Base-by-base conservation (phyloP, 352 stramenopile genomes). In the Paralagenidium karlingii region DNA sequence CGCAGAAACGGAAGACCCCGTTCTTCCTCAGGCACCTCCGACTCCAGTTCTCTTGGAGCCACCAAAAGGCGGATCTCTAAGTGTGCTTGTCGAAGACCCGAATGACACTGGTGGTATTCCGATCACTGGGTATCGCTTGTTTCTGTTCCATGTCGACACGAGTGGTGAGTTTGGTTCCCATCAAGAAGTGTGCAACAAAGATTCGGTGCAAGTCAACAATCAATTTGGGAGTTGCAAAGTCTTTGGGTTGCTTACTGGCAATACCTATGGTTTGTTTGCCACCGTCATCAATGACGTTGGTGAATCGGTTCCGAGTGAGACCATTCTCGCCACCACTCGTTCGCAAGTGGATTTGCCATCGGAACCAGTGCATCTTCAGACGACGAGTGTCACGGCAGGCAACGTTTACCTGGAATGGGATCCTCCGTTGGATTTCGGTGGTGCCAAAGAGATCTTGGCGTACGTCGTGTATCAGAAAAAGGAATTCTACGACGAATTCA, bases 331-430 rank as follows among this genome's bases (percentile, higher is more conserved):
- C 15, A 29, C 29, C 15, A 81, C 63, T 1, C 51, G 8, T 11
- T 18, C 49, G 6, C 42, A 25, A 5, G 34, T 79, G 7, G 45
- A 52, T 8, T 44, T 81, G 2, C 69, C 69, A 26, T 76, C 63
- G 1, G 2, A 50, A 8, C 69, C 69, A 18, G 24, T 51, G 0
- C 68, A 65, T 26, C 68, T 81, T 13, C 39, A 31, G 0, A 47
- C 59, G 10, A 16, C 43, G 8, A 44, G 15, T 8, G 29, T 77
- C 28, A 79, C 73, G 0, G 65, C 59, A 11, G 68, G 68, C 5
- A 80, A 73, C 19, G 61, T 86, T 8, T 38, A 58, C 13, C 47
- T 86, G 8, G 21, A 44, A 34, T 86, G 73, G 73, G 62, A 71
- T 18, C 12, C 32, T 3, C 68, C 68, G 1, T 11, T 53, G 13